A percentile compares a stretch with the other conserved stretches of the same genome.
Evolutionary conservation across 148 eudicot genomes (phyloP).

Genomic region (Amaranthus palmeri): DNA sequence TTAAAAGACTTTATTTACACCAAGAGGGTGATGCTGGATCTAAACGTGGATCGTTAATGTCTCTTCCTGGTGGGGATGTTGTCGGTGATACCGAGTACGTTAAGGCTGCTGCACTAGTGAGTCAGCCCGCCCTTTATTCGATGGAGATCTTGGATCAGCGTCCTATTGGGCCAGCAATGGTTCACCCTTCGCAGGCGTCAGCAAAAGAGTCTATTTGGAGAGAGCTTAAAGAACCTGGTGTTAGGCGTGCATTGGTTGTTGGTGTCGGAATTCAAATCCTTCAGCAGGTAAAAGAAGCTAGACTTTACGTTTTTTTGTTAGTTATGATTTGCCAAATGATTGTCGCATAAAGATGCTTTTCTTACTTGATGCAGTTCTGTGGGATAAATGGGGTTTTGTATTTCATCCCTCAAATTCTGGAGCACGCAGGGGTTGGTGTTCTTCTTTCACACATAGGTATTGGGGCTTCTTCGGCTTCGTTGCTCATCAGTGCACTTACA

Average conservation of each 20-base stretch:
- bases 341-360: conserved; percentile 2
- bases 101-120: conserved; percentile 56
- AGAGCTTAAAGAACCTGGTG: conserved; percentile 54
- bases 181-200: conserved; percentile 52
- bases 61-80: conserved; percentile 45
- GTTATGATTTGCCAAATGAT: neutral
- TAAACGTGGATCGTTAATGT: conserved; percentile 41
- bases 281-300: conserved; percentile 42
- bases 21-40: conserved; percentile 38
- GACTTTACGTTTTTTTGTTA: neutral
- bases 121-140: conserved; percentile 55
- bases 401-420: conserved; percentile 54
- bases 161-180: conserved; percentile 50
- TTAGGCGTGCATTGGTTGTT: conserved; percentile 48
- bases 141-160: conserved; percentile 44
- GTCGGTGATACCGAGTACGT: conserved; percentile 34
- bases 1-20: conserved; percentile 53
- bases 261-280: conserved; percentile 54
- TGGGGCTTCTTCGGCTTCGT: conserved; percentile 39
- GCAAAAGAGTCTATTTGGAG: conserved; percentile 44
- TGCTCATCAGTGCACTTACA: conserved; percentile 44
- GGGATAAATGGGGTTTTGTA: conserved; percentile 57
- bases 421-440: conserved; percentile 56
- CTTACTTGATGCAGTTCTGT: conserved; percentile 39
- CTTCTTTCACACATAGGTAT: conserved; percentile 50